Base-by-base conservation (phyloP, 2,329 filamentous ascomycete species). In the Podosphaera xanthii region DNA sequence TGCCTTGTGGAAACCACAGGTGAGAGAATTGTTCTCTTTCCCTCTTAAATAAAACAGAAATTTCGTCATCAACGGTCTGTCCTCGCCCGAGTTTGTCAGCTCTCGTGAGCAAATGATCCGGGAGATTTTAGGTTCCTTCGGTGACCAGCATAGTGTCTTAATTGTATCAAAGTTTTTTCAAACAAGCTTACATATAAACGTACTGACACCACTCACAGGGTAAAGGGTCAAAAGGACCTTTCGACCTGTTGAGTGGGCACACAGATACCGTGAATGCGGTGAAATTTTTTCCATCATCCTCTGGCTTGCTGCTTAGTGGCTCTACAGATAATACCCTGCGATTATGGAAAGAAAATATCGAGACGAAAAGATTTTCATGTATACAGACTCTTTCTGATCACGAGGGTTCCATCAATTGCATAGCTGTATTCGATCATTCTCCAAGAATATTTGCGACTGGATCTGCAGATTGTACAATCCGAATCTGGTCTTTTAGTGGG, bases 1-100 rank as follows among this genome's bases (percentile, higher is more conserved):
- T 65, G 91, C 89, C 50, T 69, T 97, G 48, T 98, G 92, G 92
- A 76, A 82, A 68, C 89, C 89, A 59, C 71, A 77, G 69, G 87
- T 90, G 10, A 49, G 44, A 35, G 2, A 44, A 33, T 46, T 8
- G 31, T 30, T n/a, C 38, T 12, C 46, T 55, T 59, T n/a, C 10
- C 31, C 7, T 22, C 14, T 48, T 35, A 30, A 42, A 36, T 33
- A 36, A 38, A 56, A 38, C 33, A 12, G n/a, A 8, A 34, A 9
- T 9, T 53, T 53, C 30, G 9, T 8, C 30, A 8, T 44, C 40
- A 44, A 8, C 14, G 30, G 7, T 33, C 22, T 55, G 8, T 31
- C 8, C 36, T 33, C 22, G n/a, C n/a, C 33, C 52, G 36, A 55
- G 9, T 22, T 22, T 22, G 22, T 22, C 22, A 22, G 22, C 22